phyloP scores from a whole-genome alignment of 2,329 filamentous ascomycete species.

The Talaromyces amestolkiae region DNA sequence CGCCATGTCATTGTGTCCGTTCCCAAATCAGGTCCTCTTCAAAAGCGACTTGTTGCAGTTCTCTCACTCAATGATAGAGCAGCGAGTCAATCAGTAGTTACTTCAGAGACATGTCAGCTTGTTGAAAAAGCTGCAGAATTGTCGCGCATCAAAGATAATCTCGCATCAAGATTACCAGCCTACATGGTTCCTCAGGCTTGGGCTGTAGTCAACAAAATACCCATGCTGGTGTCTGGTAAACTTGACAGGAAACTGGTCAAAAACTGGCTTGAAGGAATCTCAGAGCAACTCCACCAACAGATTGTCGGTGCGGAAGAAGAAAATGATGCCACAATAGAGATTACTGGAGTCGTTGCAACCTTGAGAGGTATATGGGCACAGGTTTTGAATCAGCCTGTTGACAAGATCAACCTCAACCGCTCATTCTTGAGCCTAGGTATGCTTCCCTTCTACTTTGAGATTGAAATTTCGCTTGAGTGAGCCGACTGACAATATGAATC shows the following conservation, averaged over 20 bases:
- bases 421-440: conserved; percentile 19
- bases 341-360: conserved; percentile 23
- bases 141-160: conserved; percentile 11
- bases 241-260: conserved; percentile 15
- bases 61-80: conserved; percentile 6
- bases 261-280: conserved; percentile 14
- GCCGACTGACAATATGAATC: conserved; percentile 1
- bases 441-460: not conserved
- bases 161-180: conserved; percentile 27
- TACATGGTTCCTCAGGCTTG: conserved; percentile 20
- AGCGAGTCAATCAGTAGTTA: conserved; percentile 24
- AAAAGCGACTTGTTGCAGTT: conserved; percentile 17
- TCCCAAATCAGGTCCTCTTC: conserved; percentile 11
- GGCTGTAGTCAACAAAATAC: conserved; percentile 17
- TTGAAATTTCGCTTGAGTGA: too few species aligned
- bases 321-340: conserved; percentile 21
- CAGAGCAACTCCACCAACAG: conserved; percentile 36
- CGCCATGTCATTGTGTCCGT: conserved; percentile 31
- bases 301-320: conserved; percentile 25
- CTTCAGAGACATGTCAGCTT: conserved; percentile 10
- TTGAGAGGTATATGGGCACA: conserved; percentile 35
- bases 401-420: conserved; percentile 12
- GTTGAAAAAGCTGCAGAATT: conserved; percentile 2
- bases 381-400: conserved; percentile 14
- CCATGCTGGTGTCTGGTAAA: conserved; percentile 18